Conservation (phyloP, 768 basidiomycete genomes). For the Pulveroboletus sp. region DNA sequence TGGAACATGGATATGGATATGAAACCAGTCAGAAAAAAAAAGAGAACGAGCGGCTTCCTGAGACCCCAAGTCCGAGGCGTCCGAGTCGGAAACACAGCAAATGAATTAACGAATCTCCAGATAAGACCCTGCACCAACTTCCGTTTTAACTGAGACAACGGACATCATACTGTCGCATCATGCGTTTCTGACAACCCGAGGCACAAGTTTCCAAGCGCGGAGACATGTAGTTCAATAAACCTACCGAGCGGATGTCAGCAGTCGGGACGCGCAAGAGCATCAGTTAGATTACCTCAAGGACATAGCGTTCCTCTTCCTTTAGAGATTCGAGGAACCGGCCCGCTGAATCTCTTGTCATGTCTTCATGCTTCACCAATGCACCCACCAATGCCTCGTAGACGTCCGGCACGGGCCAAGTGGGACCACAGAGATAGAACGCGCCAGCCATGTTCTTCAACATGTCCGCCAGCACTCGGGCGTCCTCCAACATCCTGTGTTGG, state of each 20-base stretch:
- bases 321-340: constrained; percentile 80
- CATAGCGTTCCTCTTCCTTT: constrained; percentile 97
- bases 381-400: constrained; percentile 90
- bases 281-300: constrained; percentile 64
- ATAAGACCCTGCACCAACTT: background rate
- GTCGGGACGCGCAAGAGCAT: background rate
- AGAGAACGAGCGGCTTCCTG: no score
- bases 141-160: no score
- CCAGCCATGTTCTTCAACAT: constrained; percentile 73
- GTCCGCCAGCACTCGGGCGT: constrained; percentile 69
- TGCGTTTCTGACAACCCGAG: no score
- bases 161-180: no score
- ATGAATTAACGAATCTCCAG: background rate
- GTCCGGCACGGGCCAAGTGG: constrained; percentile 99
- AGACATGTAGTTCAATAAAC: constrained; percentile 20
- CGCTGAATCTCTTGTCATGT: constrained; percentile 59
- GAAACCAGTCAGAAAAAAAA: no score
- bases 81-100: no score
- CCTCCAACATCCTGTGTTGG: constrained; percentile 96
- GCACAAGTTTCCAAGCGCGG: no score
- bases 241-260: constrained; percentile 10
- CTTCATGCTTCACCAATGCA: constrained; percentile 70
- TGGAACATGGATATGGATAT: no score
- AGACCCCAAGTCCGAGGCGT: no score
- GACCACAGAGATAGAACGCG: constrained; percentile 95